Evolutionary conservation across 2,329 filamentous ascomycete species (phyloP).

Genomic region (Cryphonectria carpinicola): DNA sequence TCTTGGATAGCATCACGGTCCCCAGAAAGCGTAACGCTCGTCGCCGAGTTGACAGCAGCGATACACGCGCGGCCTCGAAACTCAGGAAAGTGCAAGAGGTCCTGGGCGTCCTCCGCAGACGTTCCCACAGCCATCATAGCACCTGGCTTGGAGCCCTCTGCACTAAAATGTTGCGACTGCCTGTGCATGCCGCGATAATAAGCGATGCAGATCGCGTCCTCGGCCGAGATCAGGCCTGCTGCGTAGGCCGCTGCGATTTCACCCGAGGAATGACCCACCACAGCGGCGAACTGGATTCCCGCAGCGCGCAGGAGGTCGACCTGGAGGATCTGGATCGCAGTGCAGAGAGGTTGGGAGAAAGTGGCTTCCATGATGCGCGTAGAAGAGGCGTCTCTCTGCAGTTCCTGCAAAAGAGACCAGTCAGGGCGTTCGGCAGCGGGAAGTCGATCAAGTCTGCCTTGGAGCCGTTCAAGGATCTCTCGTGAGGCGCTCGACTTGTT

Average conservation of each 20-base stretch:
- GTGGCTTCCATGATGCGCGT: not conserved
- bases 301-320: constrained; percentile 37
- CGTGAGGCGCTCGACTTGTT: not conserved
- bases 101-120: constrained; percentile 23
- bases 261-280: constrained; percentile 35
- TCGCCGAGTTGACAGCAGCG: constrained; percentile 36
- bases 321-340: constrained; percentile 43
- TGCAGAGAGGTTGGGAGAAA: constrained; percentile 35
- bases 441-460: not conserved
- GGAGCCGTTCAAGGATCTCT: not conserved
- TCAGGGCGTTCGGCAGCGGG: not conserved
- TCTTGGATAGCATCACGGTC: constrained; percentile 35
- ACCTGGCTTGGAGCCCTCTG: not conserved
- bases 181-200: constrained; percentile 31
- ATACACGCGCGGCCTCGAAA: constrained; percentile 34
- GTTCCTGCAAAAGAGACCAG: constrained; percentile 1
- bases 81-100: constrained; percentile 6
- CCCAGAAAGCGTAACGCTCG: constrained; percentile 36
- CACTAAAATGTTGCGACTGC: not conserved
- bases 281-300: constrained; percentile 32
- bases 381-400: not conserved
- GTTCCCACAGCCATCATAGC: constrained; percentile 14
- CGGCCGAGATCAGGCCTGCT: not conserved
- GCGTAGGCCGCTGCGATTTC: constrained; percentile 5
- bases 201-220: constrained; percentile 33